phyloP scores from a whole-genome alignment of 257 asterid genomes.

The Thymus mandschuricus region DNA sequence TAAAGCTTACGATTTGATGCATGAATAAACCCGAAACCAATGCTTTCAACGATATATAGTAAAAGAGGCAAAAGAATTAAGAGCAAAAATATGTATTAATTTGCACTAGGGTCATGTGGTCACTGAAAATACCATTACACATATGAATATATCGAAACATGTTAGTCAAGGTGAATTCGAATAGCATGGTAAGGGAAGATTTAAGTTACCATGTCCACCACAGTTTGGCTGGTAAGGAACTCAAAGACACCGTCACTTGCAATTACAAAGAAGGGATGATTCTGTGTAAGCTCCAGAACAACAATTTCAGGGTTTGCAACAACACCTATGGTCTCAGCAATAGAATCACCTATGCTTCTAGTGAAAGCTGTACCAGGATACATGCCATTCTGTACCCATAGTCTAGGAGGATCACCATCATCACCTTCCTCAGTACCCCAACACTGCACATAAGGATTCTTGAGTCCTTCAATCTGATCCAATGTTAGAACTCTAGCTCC shows the following conservation, averaged over 20 bases:
- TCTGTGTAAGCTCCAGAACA: conserved; percentile 76
- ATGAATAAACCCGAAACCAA: not conserved
- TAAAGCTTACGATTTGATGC: not conserved
- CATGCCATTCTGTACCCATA: conserved; percentile 98
- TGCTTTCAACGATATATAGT: not conserved
- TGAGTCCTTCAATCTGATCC: conserved; percentile 98
- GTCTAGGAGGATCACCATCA: conserved; percentile 98
- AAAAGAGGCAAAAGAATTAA: not conserved
- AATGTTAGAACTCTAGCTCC: conserved; percentile 97
- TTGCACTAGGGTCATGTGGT: conserved; percentile 19
- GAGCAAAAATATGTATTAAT: conserved; percentile 18
- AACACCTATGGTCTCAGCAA: conserved; percentile 95
- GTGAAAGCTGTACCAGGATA: conserved; percentile 99
- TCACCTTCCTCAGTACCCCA: conserved; percentile 98
- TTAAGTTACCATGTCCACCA: conserved; percentile 83
- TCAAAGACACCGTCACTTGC: conserved; percentile 98
- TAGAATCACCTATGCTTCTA: conserved; percentile 93
- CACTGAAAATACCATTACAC: not conserved
- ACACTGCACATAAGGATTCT: conserved; percentile 77
- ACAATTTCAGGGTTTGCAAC: conserved; percentile 89
- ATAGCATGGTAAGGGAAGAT: conserved; percentile 17
- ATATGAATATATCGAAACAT: not conserved
- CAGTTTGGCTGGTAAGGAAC: conserved; percentile 94
- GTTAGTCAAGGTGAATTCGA: conserved; percentile 7
- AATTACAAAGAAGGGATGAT: conserved; percentile 81